Conservation (phyloP, 1,284 basidiomycete genomes). For the Malassezia sympodialis region DNA sequence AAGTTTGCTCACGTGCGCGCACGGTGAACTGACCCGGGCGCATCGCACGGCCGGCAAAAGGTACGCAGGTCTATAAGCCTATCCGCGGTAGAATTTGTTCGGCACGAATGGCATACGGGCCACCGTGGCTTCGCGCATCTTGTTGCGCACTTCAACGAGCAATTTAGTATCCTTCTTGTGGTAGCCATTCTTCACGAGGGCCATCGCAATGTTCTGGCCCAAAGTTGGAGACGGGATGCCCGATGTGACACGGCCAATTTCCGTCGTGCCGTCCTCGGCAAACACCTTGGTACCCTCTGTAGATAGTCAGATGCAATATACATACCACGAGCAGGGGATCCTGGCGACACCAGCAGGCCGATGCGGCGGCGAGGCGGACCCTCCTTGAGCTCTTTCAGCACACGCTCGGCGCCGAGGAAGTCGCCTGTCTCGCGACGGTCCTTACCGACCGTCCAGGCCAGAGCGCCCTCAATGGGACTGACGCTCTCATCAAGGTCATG, state of each 20-base stretch:
- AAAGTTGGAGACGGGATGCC: constrained; percentile 90
- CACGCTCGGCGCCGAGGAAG: constrained; percentile 75
- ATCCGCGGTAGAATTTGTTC: constrained; percentile 45
- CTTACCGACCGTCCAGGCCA: constrained; percentile 89
- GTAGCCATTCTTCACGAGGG: constrained; percentile 64
- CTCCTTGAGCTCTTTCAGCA: constrained; percentile 69
- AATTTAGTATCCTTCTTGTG: constrained; percentile 85
- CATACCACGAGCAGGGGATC: constrained; percentile 63
- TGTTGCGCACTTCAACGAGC: constrained; percentile 66
- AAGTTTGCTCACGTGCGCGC: constrained; percentile 7
- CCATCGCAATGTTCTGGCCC: constrained; percentile 91
- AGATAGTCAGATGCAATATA: not conserved
- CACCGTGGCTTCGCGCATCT: constrained; percentile 60
- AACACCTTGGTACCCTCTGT: constrained; percentile 69
- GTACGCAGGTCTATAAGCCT: too few species aligned
- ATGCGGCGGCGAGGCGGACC: constrained; percentile 65
- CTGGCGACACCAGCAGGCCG: constrained; percentile 62
- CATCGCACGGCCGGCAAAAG: too few species aligned
- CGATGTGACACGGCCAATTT: constrained; percentile 63
- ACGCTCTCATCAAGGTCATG: constrained; percentile 80
- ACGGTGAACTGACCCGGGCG: not conserved
- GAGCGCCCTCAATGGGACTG: constrained; percentile 71
- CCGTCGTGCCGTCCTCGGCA: constrained; percentile 53
- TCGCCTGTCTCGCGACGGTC: constrained; percentile 59
- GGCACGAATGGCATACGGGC: constrained; percentile 69